Base-by-base conservation (phyloP, 2,329 filamentous ascomycete species). In the Sporothrix inflata region DNA sequence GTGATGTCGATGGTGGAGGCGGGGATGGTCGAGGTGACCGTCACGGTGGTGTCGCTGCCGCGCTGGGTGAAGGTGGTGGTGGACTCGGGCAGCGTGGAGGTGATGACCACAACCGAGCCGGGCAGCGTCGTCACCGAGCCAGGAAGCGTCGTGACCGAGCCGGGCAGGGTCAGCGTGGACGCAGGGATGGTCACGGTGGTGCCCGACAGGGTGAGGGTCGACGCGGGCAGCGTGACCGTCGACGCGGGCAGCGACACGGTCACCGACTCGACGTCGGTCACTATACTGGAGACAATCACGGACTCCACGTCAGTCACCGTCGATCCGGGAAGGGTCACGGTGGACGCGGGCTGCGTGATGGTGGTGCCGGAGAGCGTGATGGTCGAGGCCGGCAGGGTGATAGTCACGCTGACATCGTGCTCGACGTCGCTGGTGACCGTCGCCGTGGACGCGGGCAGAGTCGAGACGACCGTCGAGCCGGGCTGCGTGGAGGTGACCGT, bases 281-380 rank as follows among this genome's bases (percentile, higher is more conserved):
- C 69, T 19, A 57, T 24, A 12, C 57, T 14, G 11, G 72, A 73
- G 11, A 74, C n/a, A 1, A 34, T 49, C n/a, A n/a, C n/a, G n/a
- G n/a, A n/a, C n/a, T n/a, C n/a, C n/a, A n/a, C n/a, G 51, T 21
- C 68, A 2, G 75, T 76, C 16, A 74, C 69, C 1, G 74, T 75
- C 9, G 67, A 53, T 5, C 53, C 72, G 8, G 69, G 24, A 9
- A 42, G 30, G 1, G 73, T 74, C 24, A 72, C 53, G 0, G 70
- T 71, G 9, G 70, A 67, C 11, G 49, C 70, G 6, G 70, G 38
- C 53, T 63, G 38, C 14, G 74, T 75, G n/a, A 71, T 40, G 11
- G 66, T 74, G 19, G 40, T 24, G 45, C 69, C 71, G 42, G 47
- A 11, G 11, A 40, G 30, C 6, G 73, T 75, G 30, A 74, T 68